Conservation (phyloP, 805 yeast genomes). For the Myxozyma melibiosi region DNA sequence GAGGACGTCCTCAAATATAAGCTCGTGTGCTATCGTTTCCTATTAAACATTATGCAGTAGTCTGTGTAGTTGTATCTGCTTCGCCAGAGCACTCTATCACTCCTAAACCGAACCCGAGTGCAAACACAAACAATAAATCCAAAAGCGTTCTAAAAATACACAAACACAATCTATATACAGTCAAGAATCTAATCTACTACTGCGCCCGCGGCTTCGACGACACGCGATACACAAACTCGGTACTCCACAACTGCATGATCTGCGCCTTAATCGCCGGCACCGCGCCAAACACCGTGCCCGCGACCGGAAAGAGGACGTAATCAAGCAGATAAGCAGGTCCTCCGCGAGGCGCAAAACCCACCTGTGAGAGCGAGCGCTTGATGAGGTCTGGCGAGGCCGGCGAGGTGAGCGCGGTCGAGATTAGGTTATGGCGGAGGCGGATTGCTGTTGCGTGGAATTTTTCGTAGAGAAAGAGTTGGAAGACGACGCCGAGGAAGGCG, state of each 20-base stretch:
- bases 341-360: slow-evolving; percentile 7
- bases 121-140: neutral
- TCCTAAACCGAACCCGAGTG: no score
- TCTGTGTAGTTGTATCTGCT: no score
- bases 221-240: slow-evolving; percentile 25
- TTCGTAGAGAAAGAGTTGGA: slow-evolving; percentile 31
- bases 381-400: neutral
- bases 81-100: no score
- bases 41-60: no score
- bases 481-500: slow-evolving; percentile 24
- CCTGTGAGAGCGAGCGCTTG: neutral
- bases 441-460: slow-evolving; percentile 22
- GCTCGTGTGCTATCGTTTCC: no score
- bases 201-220: slow-evolving; percentile 29
- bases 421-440: slow-evolving; percentile 9
- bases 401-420: neutral
- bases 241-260: slow-evolving; percentile 31
- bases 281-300: slow-evolving; percentile 35
- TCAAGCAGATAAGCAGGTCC: slow-evolving; percentile 13
- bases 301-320: slow-evolving; percentile 32
- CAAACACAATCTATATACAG: neutral
- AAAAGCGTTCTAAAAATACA: neutral
- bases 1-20: slow-evolving; percentile 5
- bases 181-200: neutral
- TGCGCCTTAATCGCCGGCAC: slow-evolving; percentile 32